Base-by-base conservation (phyloP, 2,329 filamentous ascomycete species). In the Microdochium paspali region DNA sequence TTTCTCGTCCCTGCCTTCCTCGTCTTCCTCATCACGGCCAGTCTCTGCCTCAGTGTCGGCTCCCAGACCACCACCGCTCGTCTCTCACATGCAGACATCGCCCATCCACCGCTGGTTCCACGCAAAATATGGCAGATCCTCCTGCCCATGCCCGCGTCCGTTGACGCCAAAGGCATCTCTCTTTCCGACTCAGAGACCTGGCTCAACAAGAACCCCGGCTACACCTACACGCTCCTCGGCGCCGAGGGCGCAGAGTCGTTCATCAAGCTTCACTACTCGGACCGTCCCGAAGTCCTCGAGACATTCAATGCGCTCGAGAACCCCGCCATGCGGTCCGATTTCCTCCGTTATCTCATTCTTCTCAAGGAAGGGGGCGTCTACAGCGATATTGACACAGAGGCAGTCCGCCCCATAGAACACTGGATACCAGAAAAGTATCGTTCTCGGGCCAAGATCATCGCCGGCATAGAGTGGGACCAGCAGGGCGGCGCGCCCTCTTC, bases 81-180 rank as follows among this genome's bases (percentile, higher is more conserved):
- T 7, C 42, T 44, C n/a, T 24, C 23, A 7, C 42, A 24, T 24
- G 21, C 21, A 21, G 23, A 44, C 42, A 13, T 44, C 9, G 43
- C 47, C 3, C n/a, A 18, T 25, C n/a, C 13, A 24, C 24, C 47
- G 1, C 57, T 69, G 61, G 54, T 81, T 74, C 49, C 51, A 1
- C 49, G 48, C 25, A 28, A 39, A 13, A 51, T 51, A 44, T 53
- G 51, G 51, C 51, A 53, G 30, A 47, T 49, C 25, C 45, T 51
- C 39, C 44, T 49, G 13, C 45, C 50, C 9, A 46, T 47, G 12
- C 46, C 47, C 10, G 45, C 28, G 1, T 32, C 40, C 10, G n/a
- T 28, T 18, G 25, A 28, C 31, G 24, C 48, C 30, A 35, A 49
- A 20, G 35, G 45, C 10, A 40, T 40, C 18, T 32, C 23, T 39